Conservation (phyloP, 2,329 filamentous ascomycete species). For the Calonectria pseudoturangicola region DNA sequence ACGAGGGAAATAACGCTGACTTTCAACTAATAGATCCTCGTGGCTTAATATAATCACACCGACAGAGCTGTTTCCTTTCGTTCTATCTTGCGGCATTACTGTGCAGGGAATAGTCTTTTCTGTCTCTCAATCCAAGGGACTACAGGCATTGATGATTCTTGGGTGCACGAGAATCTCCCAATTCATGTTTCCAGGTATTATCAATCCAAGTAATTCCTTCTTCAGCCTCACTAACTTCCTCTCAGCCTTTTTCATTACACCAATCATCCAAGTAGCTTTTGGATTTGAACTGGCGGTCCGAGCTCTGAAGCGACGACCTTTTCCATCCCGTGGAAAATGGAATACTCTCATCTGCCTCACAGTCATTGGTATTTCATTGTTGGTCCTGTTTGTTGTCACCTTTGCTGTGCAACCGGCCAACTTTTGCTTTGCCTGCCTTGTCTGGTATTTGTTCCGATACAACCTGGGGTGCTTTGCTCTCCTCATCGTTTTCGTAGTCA, state of each 20-base stretch:
- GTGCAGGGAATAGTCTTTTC: constrained; percentile 76
- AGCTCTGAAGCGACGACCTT: constrained; percentile 72
- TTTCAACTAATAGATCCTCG: constrained; percentile 55
- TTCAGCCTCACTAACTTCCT: constrained; percentile 49
- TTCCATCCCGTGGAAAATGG: constrained; percentile 76
- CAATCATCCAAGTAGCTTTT: constrained; percentile 80
- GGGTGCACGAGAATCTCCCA: constrained; percentile 74
- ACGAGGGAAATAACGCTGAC: constrained; percentile 36
- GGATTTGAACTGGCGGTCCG: constrained; percentile 76
- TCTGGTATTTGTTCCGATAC: constrained; percentile 80
- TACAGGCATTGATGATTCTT: constrained; percentile 69
- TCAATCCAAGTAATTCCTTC: not conserved
- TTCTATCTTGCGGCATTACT: constrained; percentile 74
- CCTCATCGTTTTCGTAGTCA: constrained; percentile 69
- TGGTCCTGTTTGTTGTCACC: constrained; percentile 76
- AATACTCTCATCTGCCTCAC: constrained; percentile 74
- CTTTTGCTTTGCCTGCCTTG: constrained; percentile 79
- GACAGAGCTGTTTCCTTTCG: constrained; percentile 72
- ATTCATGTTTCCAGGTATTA: constrained; percentile 76
- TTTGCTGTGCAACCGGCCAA: constrained; percentile 73
- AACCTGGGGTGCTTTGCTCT: constrained; percentile 74
- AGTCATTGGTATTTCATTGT: constrained; percentile 68
- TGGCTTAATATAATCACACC: constrained; percentile 67
- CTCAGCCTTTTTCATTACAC: constrained; percentile 77
- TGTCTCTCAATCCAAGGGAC: constrained; percentile 72